Evolutionary conservation across 2,329 filamentous ascomycete genomes (phyloP), one percentile per base, ranked within the genome.

Genomic region (Cladobotryum protrusum): DNA sequence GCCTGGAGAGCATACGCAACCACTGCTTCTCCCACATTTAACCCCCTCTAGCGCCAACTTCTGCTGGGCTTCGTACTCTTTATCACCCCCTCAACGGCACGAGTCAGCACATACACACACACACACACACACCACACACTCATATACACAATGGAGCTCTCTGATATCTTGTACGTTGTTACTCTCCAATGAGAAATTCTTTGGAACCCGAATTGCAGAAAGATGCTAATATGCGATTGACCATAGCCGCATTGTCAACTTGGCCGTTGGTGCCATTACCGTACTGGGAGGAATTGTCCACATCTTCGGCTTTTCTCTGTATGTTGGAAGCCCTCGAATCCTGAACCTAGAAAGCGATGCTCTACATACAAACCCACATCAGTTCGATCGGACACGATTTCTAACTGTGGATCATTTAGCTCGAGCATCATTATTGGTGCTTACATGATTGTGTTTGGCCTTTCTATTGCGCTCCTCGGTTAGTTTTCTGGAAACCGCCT

Each of bases 381-480:
- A 32, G 5, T 6, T 24, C 12, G 14, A 20, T 33, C 9, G 29
- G 3, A 11, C 4, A 39, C n/a, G 18, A 18, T 43, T 18, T 17
- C 42, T 8, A 34, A 19, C 35, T 18, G 45, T 49, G 48, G n/a
- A 42, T 29, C 1, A 12, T 43, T 19, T 41, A 61, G 57, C 17
- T 52, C 56, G 43, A 45, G 78, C 58, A 78, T 93, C 62, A 83
- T 99, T 59, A 74, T 96, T 56, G 91, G 89, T 50, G 73, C 82
- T 59, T 99, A 97, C 69, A 82, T 96, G 61, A 89, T 96, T 57
- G 71, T 96, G 57, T 99, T 99, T 65, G 93, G 93, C 67, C 77
- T 90, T 54, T 83, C 80, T 58, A 85, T 88, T 57, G 86, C 77
- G 42, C 77, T 86, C 44, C 79, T 90, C 59, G 76, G 77, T 79